Conservation (phyloP, 768 basidiomycete species). For the Leucogyrophana mollusca region DNA sequence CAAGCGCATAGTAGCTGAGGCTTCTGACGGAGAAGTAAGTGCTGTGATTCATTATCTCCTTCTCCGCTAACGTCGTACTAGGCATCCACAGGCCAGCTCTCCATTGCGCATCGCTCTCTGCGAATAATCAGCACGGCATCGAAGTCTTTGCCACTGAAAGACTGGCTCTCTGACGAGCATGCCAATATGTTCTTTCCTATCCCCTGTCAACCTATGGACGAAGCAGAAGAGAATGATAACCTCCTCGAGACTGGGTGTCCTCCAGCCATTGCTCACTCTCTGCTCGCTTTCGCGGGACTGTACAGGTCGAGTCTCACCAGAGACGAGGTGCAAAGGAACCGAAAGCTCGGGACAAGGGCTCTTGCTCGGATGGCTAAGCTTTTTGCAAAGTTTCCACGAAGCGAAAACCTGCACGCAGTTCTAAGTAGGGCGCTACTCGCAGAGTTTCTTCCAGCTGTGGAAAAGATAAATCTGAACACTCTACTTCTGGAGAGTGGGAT, state of each 20-base stretch:
- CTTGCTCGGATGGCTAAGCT: constrained; percentile 54
- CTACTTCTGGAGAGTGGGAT: constrained; percentile 53
- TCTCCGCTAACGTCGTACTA: not conserved
- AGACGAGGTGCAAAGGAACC: constrained; percentile 58
- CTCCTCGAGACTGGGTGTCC: constrained; percentile 53
- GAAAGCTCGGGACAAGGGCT: constrained; percentile 61
- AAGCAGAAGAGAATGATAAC: constrained; percentile 46
- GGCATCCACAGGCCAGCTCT: constrained; percentile 37
- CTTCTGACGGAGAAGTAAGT: constrained; percentile 44
- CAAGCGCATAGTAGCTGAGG: constrained; percentile 54
- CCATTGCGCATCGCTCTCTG: constrained; percentile 55
- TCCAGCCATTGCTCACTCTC: constrained; percentile 29
- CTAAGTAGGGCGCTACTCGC: constrained; percentile 50
- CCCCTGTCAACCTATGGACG: constrained; percentile 58
- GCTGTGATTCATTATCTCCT: too few species aligned
- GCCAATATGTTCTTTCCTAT: constrained; percentile 71
- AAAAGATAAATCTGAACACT: constrained; percentile 51
- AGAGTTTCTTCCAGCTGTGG: constrained; percentile 61
- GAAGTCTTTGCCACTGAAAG: constrained; percentile 61
- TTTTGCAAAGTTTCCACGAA: constrained; percentile 43
- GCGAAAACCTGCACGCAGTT: constrained; percentile 45
- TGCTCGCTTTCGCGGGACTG: constrained; percentile 55
- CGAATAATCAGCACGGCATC: constrained; percentile 62
- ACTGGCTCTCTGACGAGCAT: constrained; percentile 67
- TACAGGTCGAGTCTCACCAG: constrained; percentile 55